These are phyloP conservation scores for Pseudopediastrum boryanum DNA, from an alignment of 139 green algal species.

Conservation along the genomic window DNA sequence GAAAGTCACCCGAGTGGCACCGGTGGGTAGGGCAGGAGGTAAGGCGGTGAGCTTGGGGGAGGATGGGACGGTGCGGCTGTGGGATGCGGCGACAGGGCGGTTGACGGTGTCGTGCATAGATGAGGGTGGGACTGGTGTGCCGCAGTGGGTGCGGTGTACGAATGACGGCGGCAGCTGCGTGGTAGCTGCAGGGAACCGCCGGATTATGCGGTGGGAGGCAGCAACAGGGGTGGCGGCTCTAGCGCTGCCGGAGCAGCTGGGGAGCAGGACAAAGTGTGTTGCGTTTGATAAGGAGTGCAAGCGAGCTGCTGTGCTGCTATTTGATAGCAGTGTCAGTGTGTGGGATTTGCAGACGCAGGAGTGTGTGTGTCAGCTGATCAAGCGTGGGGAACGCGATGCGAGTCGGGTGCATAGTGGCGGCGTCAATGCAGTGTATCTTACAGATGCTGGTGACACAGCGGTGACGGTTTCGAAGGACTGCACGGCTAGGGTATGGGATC, in stretches of 20 bases:
- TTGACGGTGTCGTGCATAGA: too few species aligned
- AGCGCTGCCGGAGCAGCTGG: slow-evolving; percentile 48
- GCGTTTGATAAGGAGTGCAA: slow-evolving; percentile 53
- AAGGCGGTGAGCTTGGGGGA: slow-evolving; percentile 33
- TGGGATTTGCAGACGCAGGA: slow-evolving; percentile 63
- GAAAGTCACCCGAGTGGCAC: background rate
- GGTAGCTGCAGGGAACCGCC: too few species aligned
- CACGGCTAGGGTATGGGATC: slow-evolving; percentile 68
- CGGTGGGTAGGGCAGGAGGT: background rate
- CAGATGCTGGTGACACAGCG: slow-evolving; percentile 39
- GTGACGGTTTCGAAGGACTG: slow-evolving; percentile 69
- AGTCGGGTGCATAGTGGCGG: slow-evolving; percentile 58
- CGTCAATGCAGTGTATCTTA: slow-evolving; percentile 66
- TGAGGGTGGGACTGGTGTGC: background rate
- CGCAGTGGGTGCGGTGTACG: background rate
- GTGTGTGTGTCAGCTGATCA: slow-evolving; percentile 58
- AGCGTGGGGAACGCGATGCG: slow-evolving; percentile 49
- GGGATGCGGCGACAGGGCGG: slow-evolving; percentile 31
- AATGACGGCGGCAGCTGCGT: background rate
- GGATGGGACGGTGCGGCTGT: slow-evolving; percentile 43
- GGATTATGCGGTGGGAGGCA: too few species aligned
- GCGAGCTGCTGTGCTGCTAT: slow-evolving; percentile 52
- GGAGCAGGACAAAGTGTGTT: slow-evolving; percentile 65
- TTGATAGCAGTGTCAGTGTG: slow-evolving; percentile 66
- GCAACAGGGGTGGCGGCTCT: background rate